phyloP scores from a whole-genome alignment of 495 filamentous ascomycete genomes.

The Lasiosphaeria miniovina region DNA sequence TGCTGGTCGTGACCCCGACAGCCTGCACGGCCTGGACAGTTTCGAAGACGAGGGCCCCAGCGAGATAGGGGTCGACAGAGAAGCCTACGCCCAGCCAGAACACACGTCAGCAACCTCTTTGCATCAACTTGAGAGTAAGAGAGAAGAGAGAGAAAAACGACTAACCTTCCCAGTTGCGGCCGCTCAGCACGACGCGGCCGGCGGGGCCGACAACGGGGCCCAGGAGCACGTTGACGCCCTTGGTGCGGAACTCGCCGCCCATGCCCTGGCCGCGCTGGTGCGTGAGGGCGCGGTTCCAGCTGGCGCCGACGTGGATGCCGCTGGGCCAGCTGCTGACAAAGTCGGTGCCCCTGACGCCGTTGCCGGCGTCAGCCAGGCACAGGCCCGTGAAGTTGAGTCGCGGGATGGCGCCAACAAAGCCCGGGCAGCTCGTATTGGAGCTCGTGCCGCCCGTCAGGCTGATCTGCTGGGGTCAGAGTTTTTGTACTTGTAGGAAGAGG shows the following conservation, averaged over 20 bases:
- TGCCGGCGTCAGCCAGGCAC: constrained; percentile 62
- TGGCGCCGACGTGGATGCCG: constrained; percentile 56
- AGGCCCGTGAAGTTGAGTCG: constrained; percentile 60
- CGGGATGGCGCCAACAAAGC: constrained; percentile 49
- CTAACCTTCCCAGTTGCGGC: constrained; percentile 56
- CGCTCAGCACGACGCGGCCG: constrained; percentile 50
- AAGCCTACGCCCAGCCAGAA: constrained; percentile 31
- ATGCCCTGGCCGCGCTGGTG: constrained; percentile 48
- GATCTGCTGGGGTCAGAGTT: constrained; percentile 21
- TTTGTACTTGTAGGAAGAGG: neutral
- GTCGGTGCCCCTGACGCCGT: constrained; percentile 58
- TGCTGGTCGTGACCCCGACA: constrained; percentile 52
- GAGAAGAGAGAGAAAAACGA: neutral
- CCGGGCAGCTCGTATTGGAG: constrained; percentile 49
- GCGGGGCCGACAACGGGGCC: constrained; percentile 62
- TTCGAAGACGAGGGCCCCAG: constrained; percentile 44
- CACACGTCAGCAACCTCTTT: constrained; percentile 2
- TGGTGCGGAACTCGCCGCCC: constrained; percentile 55
- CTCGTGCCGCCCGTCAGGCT: constrained; percentile 50
- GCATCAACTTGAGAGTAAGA: neutral
- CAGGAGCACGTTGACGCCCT: constrained; percentile 65
- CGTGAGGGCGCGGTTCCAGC: constrained; percentile 56
- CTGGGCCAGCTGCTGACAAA: constrained; percentile 57
- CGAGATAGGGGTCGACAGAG: constrained; percentile 48
- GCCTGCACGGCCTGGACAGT: constrained; percentile 50